Percentiles rank a stretch among this genome's conserved stretches.
These are phyloP conservation scores for Tillandsia fasciculata DNA, from an alignment of 176 grass and related monocot species.

Conservation along the genomic window DNA sequence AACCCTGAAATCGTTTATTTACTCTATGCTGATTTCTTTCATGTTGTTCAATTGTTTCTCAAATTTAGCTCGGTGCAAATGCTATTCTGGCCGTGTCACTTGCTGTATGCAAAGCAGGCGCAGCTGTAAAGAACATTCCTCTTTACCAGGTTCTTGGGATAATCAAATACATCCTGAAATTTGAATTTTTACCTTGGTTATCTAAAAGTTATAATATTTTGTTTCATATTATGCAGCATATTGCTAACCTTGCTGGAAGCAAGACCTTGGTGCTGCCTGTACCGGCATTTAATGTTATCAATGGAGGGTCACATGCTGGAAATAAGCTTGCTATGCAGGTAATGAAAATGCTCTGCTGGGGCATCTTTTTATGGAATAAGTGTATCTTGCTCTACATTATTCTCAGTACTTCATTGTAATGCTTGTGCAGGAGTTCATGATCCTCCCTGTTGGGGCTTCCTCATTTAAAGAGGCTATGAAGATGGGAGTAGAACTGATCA, in stretches of 20 bases:
- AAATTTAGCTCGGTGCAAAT: conserved; percentile 73
- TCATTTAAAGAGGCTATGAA: conserved; percentile 98
- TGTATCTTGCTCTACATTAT: background rate
- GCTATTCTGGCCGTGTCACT: conserved; percentile 87
- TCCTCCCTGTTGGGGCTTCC: conserved; percentile 77
- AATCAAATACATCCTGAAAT: too few relatives aligned
- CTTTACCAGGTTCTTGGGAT: conserved; percentile 57
- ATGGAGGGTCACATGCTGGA: conserved; percentile 88
- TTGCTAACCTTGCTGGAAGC: conserved; percentile 81
- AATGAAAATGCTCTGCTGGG: background rate
- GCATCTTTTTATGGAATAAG: background rate
- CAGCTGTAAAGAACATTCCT: conserved; percentile 69
- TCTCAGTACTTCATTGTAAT: background rate
- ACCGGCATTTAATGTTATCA: conserved; percentile 95
- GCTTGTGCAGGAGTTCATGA: conserved; percentile 98
- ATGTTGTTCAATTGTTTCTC: conserved; percentile 2
- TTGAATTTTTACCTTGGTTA: background rate
- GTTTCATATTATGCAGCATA: conserved; percentile 40
- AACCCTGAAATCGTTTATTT: background rate
- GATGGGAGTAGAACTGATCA: conserved; percentile 93
- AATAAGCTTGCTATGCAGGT: conserved; percentile 94
- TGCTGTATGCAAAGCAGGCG: conserved; percentile 83
- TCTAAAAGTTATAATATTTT: conserved; percentile 2
- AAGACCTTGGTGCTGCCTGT: conserved; percentile 67
- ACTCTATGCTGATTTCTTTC: background rate